Percentiles rank a stretch among this genome's conserved stretches.
Evolutionary conservation across 345 rosid genomes (phyloP).

Genomic region (Microcos paniculata): DNA sequence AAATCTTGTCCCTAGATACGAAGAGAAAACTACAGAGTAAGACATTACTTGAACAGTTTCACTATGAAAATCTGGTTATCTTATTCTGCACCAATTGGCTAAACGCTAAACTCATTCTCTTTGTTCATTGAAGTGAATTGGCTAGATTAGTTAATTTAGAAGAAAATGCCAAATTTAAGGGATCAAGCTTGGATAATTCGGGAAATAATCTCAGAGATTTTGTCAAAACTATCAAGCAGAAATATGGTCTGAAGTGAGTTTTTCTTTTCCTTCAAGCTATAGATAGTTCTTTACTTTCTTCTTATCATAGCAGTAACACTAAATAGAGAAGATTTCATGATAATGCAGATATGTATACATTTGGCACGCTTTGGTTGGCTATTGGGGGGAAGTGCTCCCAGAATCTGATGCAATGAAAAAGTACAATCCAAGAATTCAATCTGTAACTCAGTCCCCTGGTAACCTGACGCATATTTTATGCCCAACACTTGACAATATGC

Average conservation of each 20-base stretch:
- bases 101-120: background rate
- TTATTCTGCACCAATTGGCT: background rate
- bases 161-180: conserved; percentile 51
- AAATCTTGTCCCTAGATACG: conserved; percentile 36
- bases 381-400: conserved; percentile 63
- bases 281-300: background rate
- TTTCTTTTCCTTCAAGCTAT: background rate
- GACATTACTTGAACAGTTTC: background rate
- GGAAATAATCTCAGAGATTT: conserved; percentile 34
- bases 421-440: conserved; percentile 41
- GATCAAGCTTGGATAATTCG: conserved; percentile 25
- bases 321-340: background rate
- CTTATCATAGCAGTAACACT: background rate
- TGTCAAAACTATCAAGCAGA: conserved; percentile 32
- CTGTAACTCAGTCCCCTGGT: conserved; percentile 45
- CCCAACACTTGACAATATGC: conserved; percentile 30
- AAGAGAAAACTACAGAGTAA: conserved; percentile 42
- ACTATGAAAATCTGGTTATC: background rate
- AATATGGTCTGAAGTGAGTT: conserved; percentile 39
- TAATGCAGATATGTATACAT: conserved; percentile 48
- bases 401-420: conserved; percentile 46
- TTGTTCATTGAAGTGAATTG: background rate
- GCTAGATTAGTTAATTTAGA: conserved; percentile 41
- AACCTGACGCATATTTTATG: conserved; percentile 29
- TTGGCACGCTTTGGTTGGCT: conserved; percentile 60